These are phyloP conservation scores for Stagonosporopsis tanaceti DNA, from an alignment of 2,329 filamentous ascomycete genomes.

Conservation along the genomic window DNA sequence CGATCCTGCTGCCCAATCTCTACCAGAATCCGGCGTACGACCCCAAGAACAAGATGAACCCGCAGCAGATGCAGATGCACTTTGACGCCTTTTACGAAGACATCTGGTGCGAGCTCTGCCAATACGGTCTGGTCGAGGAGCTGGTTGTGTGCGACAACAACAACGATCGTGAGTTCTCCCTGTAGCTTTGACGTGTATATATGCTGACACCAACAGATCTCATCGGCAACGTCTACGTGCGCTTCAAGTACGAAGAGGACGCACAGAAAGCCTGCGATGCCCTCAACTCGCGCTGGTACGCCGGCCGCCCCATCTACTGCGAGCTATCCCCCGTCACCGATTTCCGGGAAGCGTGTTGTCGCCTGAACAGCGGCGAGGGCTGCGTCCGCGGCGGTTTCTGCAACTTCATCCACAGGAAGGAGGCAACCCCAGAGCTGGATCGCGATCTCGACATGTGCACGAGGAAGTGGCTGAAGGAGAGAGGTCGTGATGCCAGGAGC, in stretches of 20 bases:
- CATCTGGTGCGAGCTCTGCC: constrained; percentile 99
- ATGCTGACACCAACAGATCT: constrained; percentile 66
- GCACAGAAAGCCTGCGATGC: constrained; percentile 93
- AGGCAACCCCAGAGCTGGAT: constrained; percentile 87
- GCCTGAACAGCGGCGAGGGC: constrained; percentile 91
- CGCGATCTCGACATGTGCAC: constrained; percentile 85
- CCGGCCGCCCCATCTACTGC: constrained; percentile 96
- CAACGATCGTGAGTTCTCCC: constrained; percentile 78
- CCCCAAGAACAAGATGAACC: constrained; percentile 95
- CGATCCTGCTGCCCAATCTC: constrained; percentile 95
- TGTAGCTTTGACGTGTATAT: neutral
- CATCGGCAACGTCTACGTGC: constrained; percentile 98
- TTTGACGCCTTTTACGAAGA: constrained; percentile 99
- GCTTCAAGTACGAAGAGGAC: constrained; percentile 99
- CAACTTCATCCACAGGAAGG: constrained; percentile 99
- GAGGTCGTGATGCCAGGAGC: constrained; percentile 85
- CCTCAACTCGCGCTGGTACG: constrained; percentile 96
- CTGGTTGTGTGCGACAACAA: constrained; percentile 99
- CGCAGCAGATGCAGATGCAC: constrained; percentile 96
- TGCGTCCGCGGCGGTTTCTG: constrained; percentile 97
- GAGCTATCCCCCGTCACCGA: constrained; percentile 96
- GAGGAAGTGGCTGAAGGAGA: constrained; percentile 93
- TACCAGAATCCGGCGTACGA: constrained; percentile 99
- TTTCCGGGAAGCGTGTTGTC: constrained; percentile 96
- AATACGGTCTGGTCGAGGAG: constrained; percentile 97